A percentile compares a stretch with the other conserved stretches of the same genome.
phyloP scores from a whole-genome alignment of 805 yeast species.

The Kluyveromyces lactis region DNA sequence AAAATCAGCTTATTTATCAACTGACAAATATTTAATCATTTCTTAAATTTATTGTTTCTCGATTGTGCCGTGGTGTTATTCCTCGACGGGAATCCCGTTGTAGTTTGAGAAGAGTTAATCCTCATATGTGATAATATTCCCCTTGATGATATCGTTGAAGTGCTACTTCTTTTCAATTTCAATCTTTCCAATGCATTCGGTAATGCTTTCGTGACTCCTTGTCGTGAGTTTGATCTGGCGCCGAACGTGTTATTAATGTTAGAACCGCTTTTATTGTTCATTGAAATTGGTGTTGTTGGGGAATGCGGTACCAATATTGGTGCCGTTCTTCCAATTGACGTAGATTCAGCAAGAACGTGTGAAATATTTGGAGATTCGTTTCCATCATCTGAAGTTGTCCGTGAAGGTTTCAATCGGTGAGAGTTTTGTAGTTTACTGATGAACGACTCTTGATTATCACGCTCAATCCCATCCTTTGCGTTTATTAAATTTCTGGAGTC shows the following conservation, averaged over 20 bases:
- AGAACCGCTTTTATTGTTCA: too few relatives aligned
- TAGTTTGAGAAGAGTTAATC: constrained; percentile 9
- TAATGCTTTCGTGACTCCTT: constrained; percentile 8
- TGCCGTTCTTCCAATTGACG: not conserved
- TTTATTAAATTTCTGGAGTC: constrained; percentile 10
- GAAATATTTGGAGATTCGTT: not conserved
- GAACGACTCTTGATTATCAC: constrained; percentile 15
- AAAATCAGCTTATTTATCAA: not conserved
- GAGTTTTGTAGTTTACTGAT: constrained; percentile 14
- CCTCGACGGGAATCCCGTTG: not conserved
- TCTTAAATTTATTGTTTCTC: not conserved
- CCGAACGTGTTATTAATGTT: not conserved
- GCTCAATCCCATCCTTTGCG: constrained; percentile 12
- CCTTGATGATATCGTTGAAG: constrained; percentile 8
- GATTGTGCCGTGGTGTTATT: not conserved
- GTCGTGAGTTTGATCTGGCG: not conserved
- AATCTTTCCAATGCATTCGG: constrained; percentile 21
- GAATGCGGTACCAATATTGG: not conserved
- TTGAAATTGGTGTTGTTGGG: not conserved
- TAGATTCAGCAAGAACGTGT: constrained; percentile 1
- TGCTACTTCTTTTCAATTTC: constrained; percentile 18
- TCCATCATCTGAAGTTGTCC: not conserved
- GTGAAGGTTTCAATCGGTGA: not conserved
- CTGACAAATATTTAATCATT: too few relatives aligned
- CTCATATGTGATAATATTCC: constrained; percentile 17